Conservation (phyloP, 1,284 basidiomycete genomes). For the Austroboletus novae-zelandiae region DNA sequence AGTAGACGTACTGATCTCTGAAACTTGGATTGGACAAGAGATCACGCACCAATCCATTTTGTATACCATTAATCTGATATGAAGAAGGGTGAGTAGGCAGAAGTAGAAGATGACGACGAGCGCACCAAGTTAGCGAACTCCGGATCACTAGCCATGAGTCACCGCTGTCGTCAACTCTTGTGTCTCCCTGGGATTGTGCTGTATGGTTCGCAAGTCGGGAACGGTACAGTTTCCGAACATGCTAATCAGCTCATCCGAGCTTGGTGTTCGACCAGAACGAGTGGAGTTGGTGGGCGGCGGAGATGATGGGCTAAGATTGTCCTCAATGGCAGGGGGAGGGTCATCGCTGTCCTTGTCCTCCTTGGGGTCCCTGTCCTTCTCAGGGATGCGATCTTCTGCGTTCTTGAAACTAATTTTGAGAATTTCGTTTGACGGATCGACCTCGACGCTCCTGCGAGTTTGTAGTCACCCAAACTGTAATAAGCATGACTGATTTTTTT, state of each 20-base stretch:
- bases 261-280: constrained; percentile 33
- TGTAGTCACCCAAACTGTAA: constrained; percentile 83
- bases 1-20: constrained; percentile 35
- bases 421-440: constrained; percentile 84
- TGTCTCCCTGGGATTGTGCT: constrained; percentile 90
- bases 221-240: constrained; percentile 77
- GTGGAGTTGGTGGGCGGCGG: constrained; percentile 31
- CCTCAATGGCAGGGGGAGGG: constrained; percentile 31
- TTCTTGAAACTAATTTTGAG: constrained; percentile 88
- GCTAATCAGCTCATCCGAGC: constrained; percentile 66
- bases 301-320: constrained; percentile 28
- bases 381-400: constrained; percentile 62
- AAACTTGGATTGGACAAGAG: constrained; percentile 71
- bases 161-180: constrained; percentile 91
- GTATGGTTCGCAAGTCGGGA: constrained; percentile 83
- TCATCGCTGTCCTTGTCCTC: constrained; percentile 24
- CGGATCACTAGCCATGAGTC: constrained; percentile 83
- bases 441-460: constrained; percentile 78
- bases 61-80: constrained; percentile 70
- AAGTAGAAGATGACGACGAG: constrained; percentile 8
- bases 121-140: constrained; percentile 76
- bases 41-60: constrained; percentile 71
- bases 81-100: constrained; percentile 6
- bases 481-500: constrained; percentile 92
- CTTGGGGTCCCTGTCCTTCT: constrained; percentile 3